Conservation (phyloP, 805 yeast genomes). For the Starmerella potacharoeniae region DNA sequence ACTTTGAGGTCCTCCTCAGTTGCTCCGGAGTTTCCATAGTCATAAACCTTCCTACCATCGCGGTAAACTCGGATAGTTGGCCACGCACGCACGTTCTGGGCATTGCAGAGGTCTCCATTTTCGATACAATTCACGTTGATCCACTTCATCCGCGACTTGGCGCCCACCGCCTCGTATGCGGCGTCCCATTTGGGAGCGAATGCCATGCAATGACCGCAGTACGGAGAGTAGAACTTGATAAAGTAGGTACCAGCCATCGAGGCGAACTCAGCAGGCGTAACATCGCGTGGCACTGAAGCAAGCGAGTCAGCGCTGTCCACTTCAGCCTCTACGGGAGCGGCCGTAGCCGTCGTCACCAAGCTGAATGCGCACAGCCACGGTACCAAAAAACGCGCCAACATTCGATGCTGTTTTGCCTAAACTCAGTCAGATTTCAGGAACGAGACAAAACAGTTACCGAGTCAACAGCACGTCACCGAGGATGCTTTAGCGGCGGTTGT, state of each 20-base stretch:
- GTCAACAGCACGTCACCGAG: background rate
- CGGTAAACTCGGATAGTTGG: constrained; percentile 61
- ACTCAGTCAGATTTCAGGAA: background rate
- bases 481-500: background rate
- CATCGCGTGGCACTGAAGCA: constrained; percentile 8
- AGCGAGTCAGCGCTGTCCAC: background rate
- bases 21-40: constrained; percentile 15
- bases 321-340: constrained; percentile 6
- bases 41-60: constrained; percentile 26
- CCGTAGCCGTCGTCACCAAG: background rate
- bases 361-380: constrained; percentile 1
- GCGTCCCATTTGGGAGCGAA: constrained; percentile 77
- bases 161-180: constrained; percentile 41
- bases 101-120: constrained; percentile 72
- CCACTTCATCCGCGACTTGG: constrained; percentile 36
- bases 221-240: constrained; percentile 84
- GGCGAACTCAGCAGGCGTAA: constrained; percentile 16
- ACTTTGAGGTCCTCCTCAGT: constrained; percentile 11
- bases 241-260: constrained; percentile 46
- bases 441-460: background rate
- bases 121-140: constrained; percentile 76
- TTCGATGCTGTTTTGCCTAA: background rate
- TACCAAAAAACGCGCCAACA: background rate
- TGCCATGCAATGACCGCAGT: constrained; percentile 68
- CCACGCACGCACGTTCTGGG: constrained; percentile 51